Percentiles rank a stretch among this genome's conserved stretches.
These are phyloP conservation scores for Euptelea pleiosperma DNA, from an alignment of 164 flowering plant genomes.

Conservation along the genomic window DNA sequence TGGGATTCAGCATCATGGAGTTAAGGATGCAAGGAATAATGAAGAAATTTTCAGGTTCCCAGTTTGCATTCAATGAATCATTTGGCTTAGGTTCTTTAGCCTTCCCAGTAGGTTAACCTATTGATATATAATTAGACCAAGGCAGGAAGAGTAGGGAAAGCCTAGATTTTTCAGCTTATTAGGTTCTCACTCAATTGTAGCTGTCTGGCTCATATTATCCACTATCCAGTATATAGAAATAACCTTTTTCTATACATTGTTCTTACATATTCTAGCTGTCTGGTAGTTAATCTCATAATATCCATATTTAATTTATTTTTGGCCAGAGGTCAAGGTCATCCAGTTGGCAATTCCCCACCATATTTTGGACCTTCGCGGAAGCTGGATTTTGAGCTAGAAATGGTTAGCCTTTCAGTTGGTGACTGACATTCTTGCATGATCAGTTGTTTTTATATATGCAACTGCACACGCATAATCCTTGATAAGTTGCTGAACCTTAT, in stretches of 20 bases:
- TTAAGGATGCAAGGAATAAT: background rate
- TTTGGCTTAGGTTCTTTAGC: background rate
- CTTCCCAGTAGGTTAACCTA: background rate
- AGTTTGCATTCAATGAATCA: background rate
- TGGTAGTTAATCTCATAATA: slow-evolving; percentile 1
- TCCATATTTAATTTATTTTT: slow-evolving; percentile 11
- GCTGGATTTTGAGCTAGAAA: slow-evolving; percentile 96
- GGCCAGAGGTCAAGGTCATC: slow-evolving; percentile 81
- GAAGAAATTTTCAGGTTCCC: background rate
- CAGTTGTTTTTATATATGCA: background rate
- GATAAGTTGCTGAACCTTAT: background rate
- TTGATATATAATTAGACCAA: background rate
- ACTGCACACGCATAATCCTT: background rate
- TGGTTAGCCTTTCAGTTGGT: slow-evolving; percentile 43
- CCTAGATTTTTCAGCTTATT: background rate
- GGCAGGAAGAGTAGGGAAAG: background rate
- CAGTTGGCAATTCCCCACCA: slow-evolving; percentile 65
- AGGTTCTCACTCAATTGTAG: background rate
- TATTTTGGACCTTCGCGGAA: slow-evolving; percentile 91
- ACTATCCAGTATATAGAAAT: background rate
- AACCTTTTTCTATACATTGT: too few species aligned
- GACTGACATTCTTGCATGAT: background rate
- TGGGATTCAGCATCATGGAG: background rate
- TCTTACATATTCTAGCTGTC: background rate
- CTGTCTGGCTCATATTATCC: background rate